These are phyloP conservation scores for maize (Zea mays) DNA, from an alignment of 176 grass and related monocot species.

Conservation along the genomic window DNA sequence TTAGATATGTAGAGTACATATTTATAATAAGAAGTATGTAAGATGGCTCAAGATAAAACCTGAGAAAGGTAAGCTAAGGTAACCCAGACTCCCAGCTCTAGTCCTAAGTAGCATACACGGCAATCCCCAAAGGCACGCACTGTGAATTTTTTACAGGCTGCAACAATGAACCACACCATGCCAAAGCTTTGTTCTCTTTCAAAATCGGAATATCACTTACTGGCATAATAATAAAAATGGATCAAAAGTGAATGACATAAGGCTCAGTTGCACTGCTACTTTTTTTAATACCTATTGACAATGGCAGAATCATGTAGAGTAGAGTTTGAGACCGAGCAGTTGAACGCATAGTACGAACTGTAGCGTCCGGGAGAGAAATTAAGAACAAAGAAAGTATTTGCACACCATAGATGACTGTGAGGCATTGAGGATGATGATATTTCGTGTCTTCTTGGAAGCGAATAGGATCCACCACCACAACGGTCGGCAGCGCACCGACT, in stretches of 20 bases:
- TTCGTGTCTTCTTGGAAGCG: slow-evolving; percentile 84
- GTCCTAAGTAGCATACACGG: slow-evolving; percentile 41
- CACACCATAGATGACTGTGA: slow-evolving; percentile 92
- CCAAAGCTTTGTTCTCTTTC: too few species aligned
- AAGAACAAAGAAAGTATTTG: not conserved
- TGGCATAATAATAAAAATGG: slow-evolving; percentile 26
- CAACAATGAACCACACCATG: too few species aligned
- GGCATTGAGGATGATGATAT: slow-evolving; percentile 88
- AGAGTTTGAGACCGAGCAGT: not conserved
- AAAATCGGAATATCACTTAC: slow-evolving; percentile 57
- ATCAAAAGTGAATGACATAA: not conserved
- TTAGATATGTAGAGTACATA: too few species aligned
- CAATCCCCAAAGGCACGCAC: too few species aligned
- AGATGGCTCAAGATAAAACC: not conserved
- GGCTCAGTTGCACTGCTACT: not conserved
- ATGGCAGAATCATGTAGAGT: not conserved
- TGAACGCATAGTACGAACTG: too few species aligned
- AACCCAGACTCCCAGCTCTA: slow-evolving; percentile 79
- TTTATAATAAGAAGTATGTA: too few species aligned
- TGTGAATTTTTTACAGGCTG: too few species aligned
- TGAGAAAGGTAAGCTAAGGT: slow-evolving; percentile 79
- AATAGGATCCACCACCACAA: slow-evolving; percentile 85
- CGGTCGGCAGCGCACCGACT: slow-evolving; percentile 34
- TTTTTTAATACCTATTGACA: not conserved
- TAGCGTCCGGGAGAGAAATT: not conserved